Base-by-base conservation (phyloP, 2,329 filamentous ascomycete species). In the Scortechinia acanthostroma region DNA sequence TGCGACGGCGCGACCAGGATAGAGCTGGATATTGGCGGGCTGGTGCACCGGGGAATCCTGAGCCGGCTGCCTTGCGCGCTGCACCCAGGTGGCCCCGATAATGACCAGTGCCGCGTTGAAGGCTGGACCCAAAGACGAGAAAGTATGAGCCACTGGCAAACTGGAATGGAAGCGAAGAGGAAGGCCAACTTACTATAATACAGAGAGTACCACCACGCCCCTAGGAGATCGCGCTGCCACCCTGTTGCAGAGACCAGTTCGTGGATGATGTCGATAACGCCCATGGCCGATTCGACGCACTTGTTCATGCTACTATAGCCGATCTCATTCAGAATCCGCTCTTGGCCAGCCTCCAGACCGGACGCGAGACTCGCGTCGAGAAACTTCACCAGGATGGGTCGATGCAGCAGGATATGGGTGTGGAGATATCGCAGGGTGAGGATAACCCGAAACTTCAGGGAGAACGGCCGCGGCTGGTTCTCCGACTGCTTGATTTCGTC, bases 391-490 rank as follows among this genome's bases (percentile, higher is more conserved):
- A 70, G 55, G 6, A 68, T 52, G 4, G 63, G 63, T 2, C 68
- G 58, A 43, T 70, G 67, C 1, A 68, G 45, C 2, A 71, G 56
- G 3, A 70, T 58, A 2, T 60, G 60, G 3, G 66, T 50, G 46
- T 70, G 68, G 16, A 60, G 57, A 47, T 65, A 66, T n/a, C 68
- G 59, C 15, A 70, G 46, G 0, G 62, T 62, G 0, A 71, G 51
- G 4, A 71, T 62, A 20, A 67, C 55, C 4, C 58, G 56, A 35
- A 66, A 60, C 45, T 57, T 50, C 43, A 60, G 51, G 42, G 25
- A 10, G n/a, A 10, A 30, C 10, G 10, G n/a, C n/a, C 10, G 10
- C n/a, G 25, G 25, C 10, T 30, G 10, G n/a, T 10, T 10, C 28
- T 22, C 16, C 14, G 33, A 13, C 46, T 44, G 43, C 50, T 44